These are phyloP conservation scores for Salinomyces thailandicus DNA, from an alignment of 2,329 filamentous ascomycete species.

Conservation along the genomic window DNA sequence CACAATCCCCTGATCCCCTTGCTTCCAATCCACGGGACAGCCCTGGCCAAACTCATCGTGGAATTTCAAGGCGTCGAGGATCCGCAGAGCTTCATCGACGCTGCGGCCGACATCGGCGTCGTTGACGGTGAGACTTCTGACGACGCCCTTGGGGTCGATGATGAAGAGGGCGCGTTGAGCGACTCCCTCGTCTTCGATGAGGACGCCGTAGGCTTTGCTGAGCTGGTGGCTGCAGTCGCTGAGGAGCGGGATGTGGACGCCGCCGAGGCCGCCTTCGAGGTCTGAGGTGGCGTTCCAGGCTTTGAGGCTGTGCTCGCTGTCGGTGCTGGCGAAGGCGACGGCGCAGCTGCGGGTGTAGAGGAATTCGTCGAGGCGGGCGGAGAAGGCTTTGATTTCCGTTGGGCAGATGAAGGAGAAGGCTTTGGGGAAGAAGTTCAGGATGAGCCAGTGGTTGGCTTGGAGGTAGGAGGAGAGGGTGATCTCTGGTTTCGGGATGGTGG, in stretches of 20 bases:
- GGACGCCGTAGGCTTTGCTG: constrained; percentile 51
- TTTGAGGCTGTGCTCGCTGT: constrained; percentile 48
- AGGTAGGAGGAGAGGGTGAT: constrained; percentile 22
- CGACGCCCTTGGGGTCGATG: constrained; percentile 52
- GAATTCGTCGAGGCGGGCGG: constrained; percentile 51
- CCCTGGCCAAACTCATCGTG: constrained; percentile 34
- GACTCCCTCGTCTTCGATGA: constrained; percentile 54
- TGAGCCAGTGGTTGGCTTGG: constrained; percentile 43
- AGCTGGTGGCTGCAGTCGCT: constrained; percentile 53
- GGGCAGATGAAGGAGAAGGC: constrained; percentile 60
- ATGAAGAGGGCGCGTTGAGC: constrained; percentile 55
- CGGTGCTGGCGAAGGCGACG: constrained; percentile 52
- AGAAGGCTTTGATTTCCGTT: constrained; percentile 56
- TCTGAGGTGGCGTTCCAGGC: constrained; percentile 50
- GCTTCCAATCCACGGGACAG: constrained; percentile 26
- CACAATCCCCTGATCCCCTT: constrained; percentile 22
- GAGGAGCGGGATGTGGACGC: constrained; percentile 50
- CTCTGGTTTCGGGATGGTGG: constrained; percentile 11
- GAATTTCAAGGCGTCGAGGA: constrained; percentile 42
- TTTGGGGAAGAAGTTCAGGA: constrained; percentile 57
- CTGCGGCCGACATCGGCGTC: constrained; percentile 54
- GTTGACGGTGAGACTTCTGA: constrained; percentile 55
- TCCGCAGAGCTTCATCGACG: constrained; percentile 53
- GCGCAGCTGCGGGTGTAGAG: constrained; percentile 44
- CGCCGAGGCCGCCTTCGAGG: constrained; percentile 52